These are phyloP conservation scores for Cyberlindnera meyerae DNA, from an alignment of 805 yeast species.

Conservation along the genomic window DNA sequence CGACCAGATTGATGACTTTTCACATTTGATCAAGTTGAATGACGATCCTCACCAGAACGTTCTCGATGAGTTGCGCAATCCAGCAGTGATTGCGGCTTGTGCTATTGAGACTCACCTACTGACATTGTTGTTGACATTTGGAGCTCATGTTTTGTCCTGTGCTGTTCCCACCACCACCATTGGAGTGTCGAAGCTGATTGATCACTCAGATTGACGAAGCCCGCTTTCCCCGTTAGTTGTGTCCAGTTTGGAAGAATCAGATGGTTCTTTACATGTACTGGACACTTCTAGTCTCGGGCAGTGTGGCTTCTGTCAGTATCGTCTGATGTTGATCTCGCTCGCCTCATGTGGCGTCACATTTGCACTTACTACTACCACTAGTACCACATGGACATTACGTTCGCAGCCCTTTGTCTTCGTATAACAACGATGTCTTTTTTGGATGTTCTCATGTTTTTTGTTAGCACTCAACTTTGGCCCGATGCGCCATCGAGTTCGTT, in stretches of 20 bases:
- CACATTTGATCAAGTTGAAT: conserved; percentile 18
- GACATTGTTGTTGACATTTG: background rate
- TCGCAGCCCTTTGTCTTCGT: background rate
- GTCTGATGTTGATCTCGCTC: too few species aligned
- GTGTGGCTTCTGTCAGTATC: too few species aligned
- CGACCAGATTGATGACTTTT: conserved; percentile 12
- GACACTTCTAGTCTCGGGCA: background rate
- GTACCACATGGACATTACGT: background rate
- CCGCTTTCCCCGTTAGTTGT: background rate
- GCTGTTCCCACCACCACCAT: background rate
- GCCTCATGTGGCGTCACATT: too few species aligned
- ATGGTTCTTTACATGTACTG: background rate
- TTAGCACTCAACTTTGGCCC: conserved; percentile 22
- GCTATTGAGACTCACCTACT: background rate
- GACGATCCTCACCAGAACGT: conserved; percentile 32
- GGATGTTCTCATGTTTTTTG: background rate
- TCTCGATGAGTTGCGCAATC: conserved; percentile 41
- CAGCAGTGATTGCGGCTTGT: conserved; percentile 36
- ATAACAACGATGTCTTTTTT: background rate
- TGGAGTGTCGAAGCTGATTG: too few species aligned
- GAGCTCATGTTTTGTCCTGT: conserved; percentile 2
- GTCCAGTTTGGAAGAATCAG: background rate
- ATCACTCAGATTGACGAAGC: background rate
- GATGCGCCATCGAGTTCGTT: conserved; percentile 30
- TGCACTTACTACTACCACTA: too few species aligned